phyloP scores from a whole-genome alignment of 2,329 filamentous ascomycete genomes.

The Claviceps africana region DNA sequence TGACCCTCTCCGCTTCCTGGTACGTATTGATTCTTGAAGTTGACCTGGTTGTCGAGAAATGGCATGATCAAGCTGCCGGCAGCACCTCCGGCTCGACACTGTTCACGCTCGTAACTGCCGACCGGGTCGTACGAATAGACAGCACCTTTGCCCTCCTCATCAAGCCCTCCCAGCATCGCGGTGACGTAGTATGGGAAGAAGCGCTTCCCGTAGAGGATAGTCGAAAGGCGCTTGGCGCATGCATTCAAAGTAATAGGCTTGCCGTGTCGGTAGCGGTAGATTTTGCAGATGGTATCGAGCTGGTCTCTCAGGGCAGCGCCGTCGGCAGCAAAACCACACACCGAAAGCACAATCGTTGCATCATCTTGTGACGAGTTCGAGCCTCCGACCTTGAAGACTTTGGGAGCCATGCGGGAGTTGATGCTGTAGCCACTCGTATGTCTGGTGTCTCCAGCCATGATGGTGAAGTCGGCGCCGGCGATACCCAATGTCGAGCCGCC shows the following conservation, averaged over 20 bases:
- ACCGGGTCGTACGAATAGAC: constrained; percentile 97
- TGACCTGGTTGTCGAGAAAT: constrained; percentile 98
- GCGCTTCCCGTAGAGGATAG: constrained; percentile 91
- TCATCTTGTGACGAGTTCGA: constrained; percentile 74
- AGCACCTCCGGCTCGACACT: constrained; percentile 85
- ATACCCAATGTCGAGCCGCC: constrained; percentile 94
- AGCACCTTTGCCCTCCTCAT: constrained; percentile 87
- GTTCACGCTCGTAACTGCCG: constrained; percentile 92
- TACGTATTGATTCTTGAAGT: constrained; percentile 97
- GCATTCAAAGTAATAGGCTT: constrained; percentile 92
- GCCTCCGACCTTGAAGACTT: constrained; percentile 94
- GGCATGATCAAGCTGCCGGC: constrained; percentile 95
- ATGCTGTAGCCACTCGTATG: constrained; percentile 96
- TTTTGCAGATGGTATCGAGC: constrained; percentile 88
- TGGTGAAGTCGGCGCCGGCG: constrained; percentile 83
- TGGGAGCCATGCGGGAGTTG: constrained; percentile 89
- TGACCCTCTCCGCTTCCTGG: constrained; percentile 76
- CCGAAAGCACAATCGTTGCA: constrained; percentile 76
- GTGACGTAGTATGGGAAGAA: constrained; percentile 99
- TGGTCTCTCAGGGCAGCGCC: constrained; percentile 88
- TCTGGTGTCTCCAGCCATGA: constrained; percentile 93
- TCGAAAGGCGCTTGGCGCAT: constrained; percentile 86
- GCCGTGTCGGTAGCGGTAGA: constrained; percentile 96
- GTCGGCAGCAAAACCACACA: constrained; percentile 92
- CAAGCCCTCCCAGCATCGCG: constrained; percentile 83